Evolutionary conservation across 495 filamentous ascomycete genomes (phyloP), one percentile per base, ranked within the genome.

Genomic region (Aspergillus sclerotiicarbonarius): DNA sequence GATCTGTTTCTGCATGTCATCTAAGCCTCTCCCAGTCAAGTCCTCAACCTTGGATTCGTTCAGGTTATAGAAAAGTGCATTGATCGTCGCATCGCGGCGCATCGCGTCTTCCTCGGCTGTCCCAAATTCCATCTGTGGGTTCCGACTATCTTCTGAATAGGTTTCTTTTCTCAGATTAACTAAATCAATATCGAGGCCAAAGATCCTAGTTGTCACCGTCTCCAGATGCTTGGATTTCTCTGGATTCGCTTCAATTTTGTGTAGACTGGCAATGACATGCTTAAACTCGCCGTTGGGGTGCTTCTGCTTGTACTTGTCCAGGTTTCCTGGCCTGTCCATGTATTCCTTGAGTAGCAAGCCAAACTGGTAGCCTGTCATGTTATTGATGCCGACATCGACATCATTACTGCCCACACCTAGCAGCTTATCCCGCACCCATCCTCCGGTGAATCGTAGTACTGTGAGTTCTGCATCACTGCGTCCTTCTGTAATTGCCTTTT

Each of bases 341-440:
- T 84, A 83, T 19, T 80, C 61, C 61, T 88, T 84, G 53, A 88
- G 71, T n/a, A 82, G 80, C 33, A 77, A 72, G 4, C 83, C 86
- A 67, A 97, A 98, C 25, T 87, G 80, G 63, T 87, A 87, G 44
- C 94, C 94, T 0, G 92, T 98, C 91, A 97, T 94, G 51, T 81
- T 87, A 76, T 93, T 94, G 75, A 99, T 96, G 29, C 89, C 91
- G 37, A 93, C 89, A 67, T 99, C 94, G 60, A 99, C 96, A 63
- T 99, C 94, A 68, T 95, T 83, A 67, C 90, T 94, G 31, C 74
- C 76, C 25, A 87, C 75, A 8, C 87, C 89, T 1, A 99, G 80
- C 8, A 99, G 81, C 78, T 96, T 98, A 78, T 99, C 94, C 39
- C 94, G 86, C 29, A 99, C 95, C 94, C 94, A 99, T n/a, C 94